Base-by-base conservation (phyloP, 2,329 filamentous ascomycete genomes). In the Epichloe coenophiala region DNA sequence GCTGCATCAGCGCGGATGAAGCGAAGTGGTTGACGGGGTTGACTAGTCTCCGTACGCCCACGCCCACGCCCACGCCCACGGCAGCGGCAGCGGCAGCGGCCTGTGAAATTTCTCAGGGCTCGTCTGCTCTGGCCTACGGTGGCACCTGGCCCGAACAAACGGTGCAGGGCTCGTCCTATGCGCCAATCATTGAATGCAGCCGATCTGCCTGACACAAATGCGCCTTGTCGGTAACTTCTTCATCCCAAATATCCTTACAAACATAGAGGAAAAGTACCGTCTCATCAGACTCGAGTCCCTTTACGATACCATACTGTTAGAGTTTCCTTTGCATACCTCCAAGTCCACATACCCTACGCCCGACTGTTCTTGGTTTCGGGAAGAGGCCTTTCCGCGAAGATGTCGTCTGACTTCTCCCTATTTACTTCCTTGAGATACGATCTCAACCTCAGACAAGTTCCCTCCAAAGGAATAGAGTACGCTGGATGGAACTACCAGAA, bases 351-450 rank as follows among this genome's bases (percentile, higher is more conserved):
- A 47, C 40, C 9, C 13, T 8, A 6, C 11, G 13, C 33, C 13
- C n/a, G 15, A 7, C 37, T 21, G 13, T 47, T 31, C 36, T 31
- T 36, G 12, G 17, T 17, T 8, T 17, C 9, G 8, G 8, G 27
- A 31, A 31, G 5, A 41, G 8, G 11, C 7, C 39, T 21, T 6
- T 38, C 27, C 35, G 9, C 38, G 50, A 58, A 36, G 3, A 71
- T 71, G 68, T 56, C 63, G 12, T 60, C 67, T 15, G 60, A 68
- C 2, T 85, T 88, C 57, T 68, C 74, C 45, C 68, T 90, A 35
- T 84, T 87, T 61, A 84, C 83, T 3, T 84, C 86, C 1, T 70
- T 89, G 51, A 82, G 86, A 49, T 88, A 83, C 62, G 86, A 91
- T 57, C 73, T 76, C 15, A 61, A 63, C 2, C 74, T 91, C 38